These are phyloP conservation scores for Penicillium polonicum DNA, from an alignment of 2,329 filamentous ascomycete genomes.

Conservation along the genomic window DNA sequence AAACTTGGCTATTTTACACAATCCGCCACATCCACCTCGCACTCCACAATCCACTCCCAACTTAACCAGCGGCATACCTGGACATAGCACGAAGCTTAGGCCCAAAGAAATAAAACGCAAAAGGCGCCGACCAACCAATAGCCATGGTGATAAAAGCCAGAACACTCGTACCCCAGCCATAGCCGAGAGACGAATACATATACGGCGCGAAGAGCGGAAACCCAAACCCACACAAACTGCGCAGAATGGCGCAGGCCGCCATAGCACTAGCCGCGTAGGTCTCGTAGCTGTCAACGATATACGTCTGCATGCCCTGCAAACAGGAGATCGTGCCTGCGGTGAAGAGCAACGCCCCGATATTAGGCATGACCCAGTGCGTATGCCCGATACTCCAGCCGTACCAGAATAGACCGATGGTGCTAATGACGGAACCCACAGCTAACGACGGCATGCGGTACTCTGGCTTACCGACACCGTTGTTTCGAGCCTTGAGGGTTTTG, in stretches of 20 bases:
- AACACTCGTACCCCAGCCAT: slow-evolving; percentile 35
- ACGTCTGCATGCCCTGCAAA: slow-evolving; percentile 41
- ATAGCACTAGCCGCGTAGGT: slow-evolving; percentile 31
- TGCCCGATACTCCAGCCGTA: slow-evolving; percentile 34
- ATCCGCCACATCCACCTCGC: neutral
- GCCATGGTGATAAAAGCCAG: slow-evolving; percentile 34
- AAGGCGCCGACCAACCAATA: slow-evolving; percentile 44
- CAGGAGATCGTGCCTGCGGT: slow-evolving; percentile 42
- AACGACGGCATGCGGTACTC: neutral
- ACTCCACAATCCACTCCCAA: neutral
- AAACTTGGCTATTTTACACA: neutral
- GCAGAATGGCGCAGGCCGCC: slow-evolving; percentile 24
- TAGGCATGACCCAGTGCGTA: slow-evolving; percentile 43
- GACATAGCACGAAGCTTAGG: neutral
- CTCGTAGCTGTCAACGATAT: slow-evolving; percentile 33
- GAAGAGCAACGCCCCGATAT: slow-evolving; percentile 51
- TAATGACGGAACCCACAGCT: neutral
- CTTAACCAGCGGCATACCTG: neutral
- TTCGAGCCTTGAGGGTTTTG: neutral
- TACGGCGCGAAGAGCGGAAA: slow-evolving; percentile 35
- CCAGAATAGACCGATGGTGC: slow-evolving; percentile 46
- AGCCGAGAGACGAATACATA: slow-evolving; percentile 29
- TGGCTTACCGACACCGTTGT: neutral
- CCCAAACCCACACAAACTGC: slow-evolving; percentile 31
- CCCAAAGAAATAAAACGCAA: slow-evolving; percentile 7